Percentiles rank a stretch among this genome's conserved stretches.
phyloP scores from a whole-genome alignment of 2,329 filamentous ascomycete genomes.

The Ophiostoma ulmi region DNA sequence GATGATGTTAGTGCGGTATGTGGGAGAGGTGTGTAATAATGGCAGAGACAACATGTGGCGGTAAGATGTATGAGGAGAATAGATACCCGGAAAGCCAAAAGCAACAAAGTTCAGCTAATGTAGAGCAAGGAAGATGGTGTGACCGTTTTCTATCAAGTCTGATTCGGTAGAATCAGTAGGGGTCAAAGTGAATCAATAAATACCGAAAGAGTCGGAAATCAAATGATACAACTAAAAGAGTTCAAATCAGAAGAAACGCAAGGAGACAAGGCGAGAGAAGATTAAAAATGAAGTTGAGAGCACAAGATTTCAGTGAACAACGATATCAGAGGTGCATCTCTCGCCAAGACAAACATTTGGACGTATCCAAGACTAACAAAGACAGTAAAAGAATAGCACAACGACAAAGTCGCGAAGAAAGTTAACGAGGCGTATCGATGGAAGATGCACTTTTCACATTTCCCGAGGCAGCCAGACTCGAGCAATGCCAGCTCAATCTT shows the following conservation, averaged over 20 bases:
- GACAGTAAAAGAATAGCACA: neutral
- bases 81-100: slow-evolving; percentile 4
- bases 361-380: neutral
- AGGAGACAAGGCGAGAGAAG: neutral
- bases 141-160: neutral
- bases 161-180: neutral
- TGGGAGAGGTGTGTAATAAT: neutral
- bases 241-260: neutral
- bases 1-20: neutral
- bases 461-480: neutral
- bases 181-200: neutral
- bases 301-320: too few relatives aligned
- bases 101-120: neutral
- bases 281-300: neutral
- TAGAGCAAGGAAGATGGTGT: neutral
- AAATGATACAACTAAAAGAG: neutral
- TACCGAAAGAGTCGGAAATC: neutral
- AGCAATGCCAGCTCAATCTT: neutral
- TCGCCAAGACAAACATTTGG: neutral
- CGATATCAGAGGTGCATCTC: neutral
- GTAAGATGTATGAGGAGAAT: neutral
- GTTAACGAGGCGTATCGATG: neutral
- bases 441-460: neutral
- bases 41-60: neutral
- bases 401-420: neutral